phyloP scores from a whole-genome alignment of 2,329 filamentous ascomycete species.

The Colletotrichum incanum region DNA sequence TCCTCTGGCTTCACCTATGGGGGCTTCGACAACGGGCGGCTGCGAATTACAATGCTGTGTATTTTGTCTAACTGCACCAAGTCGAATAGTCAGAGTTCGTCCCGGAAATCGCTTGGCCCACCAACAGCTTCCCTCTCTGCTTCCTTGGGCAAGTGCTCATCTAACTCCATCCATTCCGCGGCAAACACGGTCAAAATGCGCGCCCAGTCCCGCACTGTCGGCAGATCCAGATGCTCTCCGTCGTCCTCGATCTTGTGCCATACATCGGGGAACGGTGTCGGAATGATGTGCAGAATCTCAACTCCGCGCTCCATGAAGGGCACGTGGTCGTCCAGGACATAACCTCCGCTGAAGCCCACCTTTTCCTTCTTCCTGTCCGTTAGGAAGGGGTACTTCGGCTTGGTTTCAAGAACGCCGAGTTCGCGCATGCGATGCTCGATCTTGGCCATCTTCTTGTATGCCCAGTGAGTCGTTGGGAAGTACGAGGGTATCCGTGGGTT shows the following conservation, averaged over 20 bases:
- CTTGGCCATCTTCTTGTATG: conserved; percentile 82
- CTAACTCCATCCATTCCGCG: conserved; percentile 92
- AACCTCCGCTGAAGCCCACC: conserved; percentile 61
- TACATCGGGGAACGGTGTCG: conserved; percentile 83
- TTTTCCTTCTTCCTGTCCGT: conserved; percentile 71
- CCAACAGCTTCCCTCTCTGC: conserved; percentile 47
- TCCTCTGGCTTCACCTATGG: too few relatives aligned
- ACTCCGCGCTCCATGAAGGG: conserved; percentile 92
- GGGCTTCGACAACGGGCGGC: neutral
- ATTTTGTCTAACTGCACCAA: neutral
- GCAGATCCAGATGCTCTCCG: conserved; percentile 84
- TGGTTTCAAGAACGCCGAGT: conserved; percentile 76
- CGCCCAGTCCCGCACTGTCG: conserved; percentile 89
- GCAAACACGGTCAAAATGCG: conserved; percentile 87
- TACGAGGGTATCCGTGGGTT: conserved; percentile 85
- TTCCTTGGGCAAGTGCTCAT: conserved; percentile 54
- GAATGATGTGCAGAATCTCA: conserved; percentile 91
- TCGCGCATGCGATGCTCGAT: conserved; percentile 82
- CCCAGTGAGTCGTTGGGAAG: conserved; percentile 94
- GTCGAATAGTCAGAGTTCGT: conserved; percentile 29
- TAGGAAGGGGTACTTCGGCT: conserved; percentile 72
- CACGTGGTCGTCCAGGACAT: conserved; percentile 88
- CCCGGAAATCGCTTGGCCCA: conserved; percentile 15
- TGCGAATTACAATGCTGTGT: neutral
- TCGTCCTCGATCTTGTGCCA: conserved; percentile 93